These are phyloP conservation scores for Fusarium sp. DNA, from an alignment of 2,329 filamentous ascomycete genomes.

Conservation along the genomic window DNA sequence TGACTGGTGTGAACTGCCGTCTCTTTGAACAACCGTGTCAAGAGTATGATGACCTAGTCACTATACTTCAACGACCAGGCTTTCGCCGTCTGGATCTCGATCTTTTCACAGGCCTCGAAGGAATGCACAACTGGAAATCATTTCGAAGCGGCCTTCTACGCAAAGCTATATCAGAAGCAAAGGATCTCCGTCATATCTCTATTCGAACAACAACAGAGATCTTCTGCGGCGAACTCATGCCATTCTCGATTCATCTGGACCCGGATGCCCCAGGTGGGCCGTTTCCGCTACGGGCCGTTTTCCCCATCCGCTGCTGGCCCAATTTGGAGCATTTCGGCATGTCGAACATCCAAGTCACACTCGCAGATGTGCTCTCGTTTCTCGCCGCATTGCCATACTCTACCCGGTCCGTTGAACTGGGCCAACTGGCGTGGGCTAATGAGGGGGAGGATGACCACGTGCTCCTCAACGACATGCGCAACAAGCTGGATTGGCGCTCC, in stretches of 20 bases:
- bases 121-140: neutral
- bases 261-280: too few relatives aligned
- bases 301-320: neutral
- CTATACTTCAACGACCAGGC: neutral
- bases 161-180: neutral
- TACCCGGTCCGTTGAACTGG: neutral
- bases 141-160: neutral
- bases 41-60: neutral
- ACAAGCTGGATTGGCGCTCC: neutral
- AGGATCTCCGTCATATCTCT: neutral
- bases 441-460: accelerated
- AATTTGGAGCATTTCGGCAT: constrained; percentile 3
- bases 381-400: neutral
- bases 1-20: neutral
- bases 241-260: too few relatives aligned
- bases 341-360: neutral
- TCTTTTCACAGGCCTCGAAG: neutral
- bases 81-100: neutral
- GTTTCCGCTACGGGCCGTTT: neutral
- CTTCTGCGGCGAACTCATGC: too few relatives aligned
- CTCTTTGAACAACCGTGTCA: neutral
- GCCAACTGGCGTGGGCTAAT: neutral
- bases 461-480: neutral
- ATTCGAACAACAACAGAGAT: neutral
- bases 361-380: neutral